phyloP scores from a whole-genome alignment of 2,329 filamentous ascomycete species.

The Neophaeococcomyces aloes region DNA sequence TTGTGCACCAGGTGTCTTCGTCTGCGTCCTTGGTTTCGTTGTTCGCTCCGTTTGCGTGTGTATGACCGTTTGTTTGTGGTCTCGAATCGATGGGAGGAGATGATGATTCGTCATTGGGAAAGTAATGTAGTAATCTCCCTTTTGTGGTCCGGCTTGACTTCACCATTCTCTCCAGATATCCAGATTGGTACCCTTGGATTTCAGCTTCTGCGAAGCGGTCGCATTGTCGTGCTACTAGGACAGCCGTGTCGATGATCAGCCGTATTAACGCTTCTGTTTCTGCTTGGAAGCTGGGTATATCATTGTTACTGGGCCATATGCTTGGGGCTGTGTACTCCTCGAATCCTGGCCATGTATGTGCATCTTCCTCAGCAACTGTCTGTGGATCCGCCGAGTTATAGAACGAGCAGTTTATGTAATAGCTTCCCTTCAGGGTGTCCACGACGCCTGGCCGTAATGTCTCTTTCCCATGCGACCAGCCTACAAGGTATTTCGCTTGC shows the following conservation, averaged over 20 bases:
- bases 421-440: constrained; percentile 54
- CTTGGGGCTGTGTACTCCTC: constrained; percentile 85
- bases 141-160: constrained; percentile 79
- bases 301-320: constrained; percentile 64
- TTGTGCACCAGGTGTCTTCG: constrained; percentile 91
- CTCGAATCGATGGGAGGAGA: no score
- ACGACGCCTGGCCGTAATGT: constrained; percentile 51
- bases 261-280: constrained; percentile 66
- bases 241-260: constrained; percentile 80
- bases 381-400: constrained; percentile 32
- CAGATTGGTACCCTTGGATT: constrained; percentile 61
- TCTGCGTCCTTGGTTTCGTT: constrained; percentile 15
- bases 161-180: constrained; percentile 77
- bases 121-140: constrained; percentile 86
- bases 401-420: constrained; percentile 54
- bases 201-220: constrained; percentile 74
- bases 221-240: constrained; percentile 79
- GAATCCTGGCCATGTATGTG: constrained; percentile 41
- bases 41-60: constrained; percentile 3
- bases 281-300: constrained; percentile 64
- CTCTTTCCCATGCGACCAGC: constrained; percentile 56
- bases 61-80: constrained; percentile 6
- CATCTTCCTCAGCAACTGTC: constrained; percentile 20
- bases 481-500: constrained; percentile 49
- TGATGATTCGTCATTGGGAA: constrained; percentile 40